Base-by-base conservation (phyloP, 176 grass and related monocot species). In the Neostapfia colusana region DNA sequence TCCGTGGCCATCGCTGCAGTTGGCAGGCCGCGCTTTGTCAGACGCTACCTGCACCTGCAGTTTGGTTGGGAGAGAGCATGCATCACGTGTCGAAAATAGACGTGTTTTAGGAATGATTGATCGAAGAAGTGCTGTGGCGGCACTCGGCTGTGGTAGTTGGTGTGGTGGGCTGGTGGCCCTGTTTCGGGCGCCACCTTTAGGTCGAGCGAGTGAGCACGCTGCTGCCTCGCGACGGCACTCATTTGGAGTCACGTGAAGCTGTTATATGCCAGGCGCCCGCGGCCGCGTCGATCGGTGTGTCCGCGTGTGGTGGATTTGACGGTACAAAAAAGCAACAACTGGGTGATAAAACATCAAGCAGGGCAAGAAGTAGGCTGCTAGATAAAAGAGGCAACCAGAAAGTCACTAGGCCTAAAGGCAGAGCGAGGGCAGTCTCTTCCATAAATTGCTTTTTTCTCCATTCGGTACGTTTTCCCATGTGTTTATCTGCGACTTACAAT, bases 61-160 rank as follows among this genome's bases (percentile, higher is more conserved):
- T n/a, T 10, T 18, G 24, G 25, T n/a, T 11, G 38, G 56, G 28
- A 44, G 28, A 44, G 40, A n/a, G 79, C 85, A 17, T 87, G 80
- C 16, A 74, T 79, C 85, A 83, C 85, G 79, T 87, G 85, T 67
- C 23, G 15, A 23, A 78, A 83, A 48, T 69, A 37, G 20, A 36
- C 23, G 61, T 20, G n/a, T 27, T 58, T 25, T 25, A 34, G 37
- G 51, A 10, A 60, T 27, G 8, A 48, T 49, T 58, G 51, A 70
- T 51, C 12, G 8, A 4, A n/a, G n/a, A 53, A 20, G 5, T 20
- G 8, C n/a, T 11, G 36, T 39, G 26, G 65, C 13, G 43, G 21
- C 67, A 70, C 26, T 20, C 8, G 46, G 17, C 5, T 14, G 20
- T 28, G 0, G 16, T 49, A 14, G 46, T 35, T 45, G n/a, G 8